Percentiles rank a stretch among this genome's conserved stretches.
phyloP scores from a whole-genome alignment of 768 basidiomycete species.

The Neoboletus subvelutipes region DNA sequence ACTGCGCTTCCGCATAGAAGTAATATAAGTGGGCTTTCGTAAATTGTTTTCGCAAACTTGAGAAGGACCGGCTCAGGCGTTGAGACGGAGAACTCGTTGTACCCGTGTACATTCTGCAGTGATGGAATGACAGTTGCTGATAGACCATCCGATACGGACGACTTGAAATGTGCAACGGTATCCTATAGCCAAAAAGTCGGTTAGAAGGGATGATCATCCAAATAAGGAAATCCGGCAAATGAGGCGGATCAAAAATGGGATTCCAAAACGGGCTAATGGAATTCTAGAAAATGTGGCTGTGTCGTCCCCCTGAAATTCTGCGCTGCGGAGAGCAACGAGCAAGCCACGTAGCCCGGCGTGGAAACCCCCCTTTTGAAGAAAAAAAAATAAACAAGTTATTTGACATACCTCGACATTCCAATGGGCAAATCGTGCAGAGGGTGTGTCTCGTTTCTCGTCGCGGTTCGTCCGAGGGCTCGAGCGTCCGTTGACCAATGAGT shows the following conservation, averaged over 20 bases:
- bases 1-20: constrained; percentile 87
- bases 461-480: constrained; percentile 16
- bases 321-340: neutral
- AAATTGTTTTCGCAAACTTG: constrained; percentile 94
- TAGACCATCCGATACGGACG: constrained; percentile 62
- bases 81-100: constrained; percentile 91
- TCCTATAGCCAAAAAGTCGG: constrained; percentile 46
- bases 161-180: constrained; percentile 68
- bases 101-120: constrained; percentile 71
- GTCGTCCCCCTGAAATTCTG: constrained; percentile 9
- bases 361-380: neutral
- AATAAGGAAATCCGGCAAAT: neutral
- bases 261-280: neutral
- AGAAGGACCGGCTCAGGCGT: constrained; percentile 76
- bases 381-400: neutral
- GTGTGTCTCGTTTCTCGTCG: constrained; percentile 46
- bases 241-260: neutral
- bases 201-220: constrained; percentile 3
- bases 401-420: constrained; percentile 60
- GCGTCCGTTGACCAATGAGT: constrained; percentile 32
- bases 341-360: neutral
- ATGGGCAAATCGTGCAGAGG: constrained; percentile 69
- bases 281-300: constrained; percentile 13
- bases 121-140: constrained; percentile 58
- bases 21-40: constrained; percentile 91